A percentile compares a stretch with the other conserved stretches of the same genome.
Evolutionary conservation across 352 stramenopile species (phyloP).

Genomic region (Albugo laibachii): DNA sequence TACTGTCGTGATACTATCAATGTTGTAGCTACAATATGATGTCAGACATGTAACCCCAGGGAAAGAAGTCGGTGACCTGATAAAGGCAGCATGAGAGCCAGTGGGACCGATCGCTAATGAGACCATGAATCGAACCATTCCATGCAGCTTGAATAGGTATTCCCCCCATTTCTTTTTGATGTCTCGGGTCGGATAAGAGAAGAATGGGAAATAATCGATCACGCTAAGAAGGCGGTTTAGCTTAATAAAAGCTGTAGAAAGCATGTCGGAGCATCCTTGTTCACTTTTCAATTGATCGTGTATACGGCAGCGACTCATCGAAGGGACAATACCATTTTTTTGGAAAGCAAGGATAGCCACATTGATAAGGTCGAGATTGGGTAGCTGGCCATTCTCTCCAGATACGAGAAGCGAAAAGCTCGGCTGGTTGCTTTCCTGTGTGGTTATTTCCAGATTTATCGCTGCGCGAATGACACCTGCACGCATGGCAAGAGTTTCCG

Average conservation of each 20-base stretch:
- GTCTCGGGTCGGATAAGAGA: not conserved
- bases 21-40: constrained; percentile 32
- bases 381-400: constrained; percentile 67
- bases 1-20: constrained; percentile 57
- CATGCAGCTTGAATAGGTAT: constrained; percentile 31
- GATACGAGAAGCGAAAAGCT: constrained; percentile 36
- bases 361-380: constrained; percentile 77
- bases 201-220: too few species aligned
- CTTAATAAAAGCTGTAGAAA: too few species aligned
- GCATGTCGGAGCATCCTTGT: too few species aligned
- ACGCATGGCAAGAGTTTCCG: constrained; percentile 27
- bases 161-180: constrained; percentile 4
- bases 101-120: constrained; percentile 35
- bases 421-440: constrained; percentile 9
- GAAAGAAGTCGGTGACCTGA: constrained; percentile 7
- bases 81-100: constrained; percentile 52
- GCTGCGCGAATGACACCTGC: constrained; percentile 60
- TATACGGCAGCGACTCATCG: too few species aligned
- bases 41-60: not conserved
- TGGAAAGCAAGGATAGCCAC: constrained; percentile 29
- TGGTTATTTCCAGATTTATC: constrained; percentile 43
- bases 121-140: constrained; percentile 72
- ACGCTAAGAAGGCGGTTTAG: too few species aligned
- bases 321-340: constrained; percentile 7
- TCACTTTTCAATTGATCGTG: too few species aligned